A percentile compares a stretch with the other conserved stretches of the same genome.
Conservation (phyloP, 306 rosid genomes). For the Sphenostylis stenocarpa region DNA sequence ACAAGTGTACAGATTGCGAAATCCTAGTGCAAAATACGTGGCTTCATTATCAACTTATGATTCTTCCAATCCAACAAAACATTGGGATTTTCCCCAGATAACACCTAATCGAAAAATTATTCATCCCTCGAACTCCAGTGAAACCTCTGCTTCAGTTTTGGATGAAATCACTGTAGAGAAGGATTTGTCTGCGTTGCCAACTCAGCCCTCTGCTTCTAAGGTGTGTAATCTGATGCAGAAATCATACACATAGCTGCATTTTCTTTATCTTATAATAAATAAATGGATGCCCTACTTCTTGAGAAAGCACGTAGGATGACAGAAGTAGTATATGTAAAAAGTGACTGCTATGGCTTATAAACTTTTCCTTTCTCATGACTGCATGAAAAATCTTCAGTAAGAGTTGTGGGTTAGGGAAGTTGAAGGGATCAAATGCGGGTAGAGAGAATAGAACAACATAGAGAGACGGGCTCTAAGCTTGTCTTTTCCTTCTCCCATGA, state of each 20-base stretch:
- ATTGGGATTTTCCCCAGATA: constrained; percentile 80
- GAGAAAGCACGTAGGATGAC: not conserved
- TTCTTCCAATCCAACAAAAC: constrained; percentile 80
- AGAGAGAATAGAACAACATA: not conserved
- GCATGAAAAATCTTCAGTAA: not conserved
- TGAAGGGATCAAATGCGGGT: not conserved
- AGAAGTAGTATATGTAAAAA: not conserved
- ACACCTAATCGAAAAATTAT: constrained; percentile 37
- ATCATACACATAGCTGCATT: not conserved
- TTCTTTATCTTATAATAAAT: constrained; percentile 11
- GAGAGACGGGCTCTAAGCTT: not conserved
- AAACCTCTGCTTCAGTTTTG: constrained; percentile 35
- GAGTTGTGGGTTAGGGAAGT: not conserved
- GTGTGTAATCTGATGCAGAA: constrained; percentile 37
- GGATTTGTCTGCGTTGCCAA: constrained; percentile 35
- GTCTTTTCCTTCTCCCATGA: not conserved
- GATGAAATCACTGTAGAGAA: constrained; percentile 33
- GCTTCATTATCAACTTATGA: constrained; percentile 67
- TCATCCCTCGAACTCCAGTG: constrained; percentile 27
- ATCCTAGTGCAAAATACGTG: constrained; percentile 66
- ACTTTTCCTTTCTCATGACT: not conserved
- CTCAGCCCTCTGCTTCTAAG: constrained; percentile 43
- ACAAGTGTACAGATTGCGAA: constrained; percentile 70
- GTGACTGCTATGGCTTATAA: not conserved
- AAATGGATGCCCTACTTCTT: constrained; percentile 5